These are phyloP conservation scores for Aureobasidium sp. DNA, from an alignment of 2,329 filamentous ascomycete genomes.

Conservation along the genomic window DNA sequence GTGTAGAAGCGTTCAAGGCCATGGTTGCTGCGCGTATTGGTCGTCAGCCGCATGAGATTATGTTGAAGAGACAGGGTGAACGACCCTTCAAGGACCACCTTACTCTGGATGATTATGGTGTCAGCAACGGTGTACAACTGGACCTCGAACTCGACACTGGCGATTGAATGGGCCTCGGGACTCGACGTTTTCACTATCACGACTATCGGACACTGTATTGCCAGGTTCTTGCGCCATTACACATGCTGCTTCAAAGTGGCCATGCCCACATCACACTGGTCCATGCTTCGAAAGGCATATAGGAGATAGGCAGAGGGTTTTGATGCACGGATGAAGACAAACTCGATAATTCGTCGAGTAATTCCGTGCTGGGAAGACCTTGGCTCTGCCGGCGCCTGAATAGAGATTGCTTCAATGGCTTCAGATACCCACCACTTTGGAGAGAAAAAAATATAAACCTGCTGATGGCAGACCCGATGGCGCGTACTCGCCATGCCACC, in stretches of 20 bases:
- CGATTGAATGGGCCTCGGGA: slow-evolving; percentile 25
- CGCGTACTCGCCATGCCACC: background rate
- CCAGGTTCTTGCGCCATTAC: background rate
- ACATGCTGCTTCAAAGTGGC: too few species aligned
- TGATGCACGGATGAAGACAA: background rate
- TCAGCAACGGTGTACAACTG: slow-evolving; percentile 74
- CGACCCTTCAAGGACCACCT: slow-evolving; percentile 88
- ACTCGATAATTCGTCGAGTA: background rate
- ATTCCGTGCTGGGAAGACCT: background rate
- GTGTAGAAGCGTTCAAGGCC: slow-evolving; percentile 68
- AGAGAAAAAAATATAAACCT: background rate
- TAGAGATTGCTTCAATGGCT: background rate
- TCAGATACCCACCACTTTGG: background rate
- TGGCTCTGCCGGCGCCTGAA: background rate
- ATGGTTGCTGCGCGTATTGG: slow-evolving; percentile 87
- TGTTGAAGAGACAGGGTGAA: slow-evolving; percentile 87
- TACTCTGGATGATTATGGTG: slow-evolving; percentile 84
- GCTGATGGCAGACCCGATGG: background rate
- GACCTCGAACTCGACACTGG: slow-evolving; percentile 40
- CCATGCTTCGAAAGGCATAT: background rate
- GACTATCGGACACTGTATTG: background rate
- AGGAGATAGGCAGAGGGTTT: too few species aligned
- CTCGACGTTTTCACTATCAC: too few species aligned
- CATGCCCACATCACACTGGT: background rate
- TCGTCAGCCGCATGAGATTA: slow-evolving; percentile 80